Percentiles rank a stretch among this genome's conserved stretches.
These are phyloP conservation scores for Apiospora kogelbergensis DNA, from an alignment of 2,329 filamentous ascomycete species.

Conservation along the genomic window DNA sequence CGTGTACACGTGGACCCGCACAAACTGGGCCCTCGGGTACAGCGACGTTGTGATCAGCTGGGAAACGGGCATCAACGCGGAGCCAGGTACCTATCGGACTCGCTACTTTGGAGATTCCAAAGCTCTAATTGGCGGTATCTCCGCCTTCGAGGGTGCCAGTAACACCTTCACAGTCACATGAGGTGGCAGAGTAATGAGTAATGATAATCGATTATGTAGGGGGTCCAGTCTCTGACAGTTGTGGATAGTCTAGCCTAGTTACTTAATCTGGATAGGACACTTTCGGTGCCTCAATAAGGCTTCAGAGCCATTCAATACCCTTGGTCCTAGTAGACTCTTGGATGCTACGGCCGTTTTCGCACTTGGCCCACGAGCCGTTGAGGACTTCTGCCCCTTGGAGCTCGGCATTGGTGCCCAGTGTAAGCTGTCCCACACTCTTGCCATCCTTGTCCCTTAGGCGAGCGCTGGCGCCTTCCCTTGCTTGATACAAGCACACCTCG, in stretches of 20 bases:
- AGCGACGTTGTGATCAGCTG: constrained; percentile 80
- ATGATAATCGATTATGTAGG: not conserved
- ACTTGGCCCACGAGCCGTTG: constrained; percentile 34
- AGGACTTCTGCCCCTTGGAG: constrained; percentile 39
- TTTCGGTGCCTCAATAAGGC: no score
- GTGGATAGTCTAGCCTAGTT: not conserved
- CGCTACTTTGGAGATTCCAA: constrained; percentile 86
- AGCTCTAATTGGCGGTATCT: constrained; percentile 58
- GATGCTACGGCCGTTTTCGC: constrained; percentile 21
- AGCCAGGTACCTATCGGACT: constrained; percentile 71
- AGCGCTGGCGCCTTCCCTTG: constrained; percentile 39
- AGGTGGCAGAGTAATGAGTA: not conserved
- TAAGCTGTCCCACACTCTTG: constrained; percentile 38
- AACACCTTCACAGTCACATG: constrained; percentile 46
- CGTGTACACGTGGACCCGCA: constrained; percentile 77
- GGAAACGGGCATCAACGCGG: constrained; percentile 67
- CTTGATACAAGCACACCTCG: constrained; percentile 48
- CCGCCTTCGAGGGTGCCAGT: constrained; percentile 68
- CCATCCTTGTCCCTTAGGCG: constrained; percentile 44
- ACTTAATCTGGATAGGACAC: no score
- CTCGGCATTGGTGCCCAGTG: constrained; percentile 38
- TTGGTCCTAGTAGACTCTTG: constrained; percentile 20
- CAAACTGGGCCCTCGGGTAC: constrained; percentile 66
- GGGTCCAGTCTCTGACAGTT: not conserved
- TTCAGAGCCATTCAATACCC: constrained; percentile 25